A percentile compares a stretch with the other conserved stretches of the same genome.
These are phyloP conservation scores for Flaveria bidentis DNA, from an alignment of 129 eudicot genomes.

Conservation along the genomic window DNA sequence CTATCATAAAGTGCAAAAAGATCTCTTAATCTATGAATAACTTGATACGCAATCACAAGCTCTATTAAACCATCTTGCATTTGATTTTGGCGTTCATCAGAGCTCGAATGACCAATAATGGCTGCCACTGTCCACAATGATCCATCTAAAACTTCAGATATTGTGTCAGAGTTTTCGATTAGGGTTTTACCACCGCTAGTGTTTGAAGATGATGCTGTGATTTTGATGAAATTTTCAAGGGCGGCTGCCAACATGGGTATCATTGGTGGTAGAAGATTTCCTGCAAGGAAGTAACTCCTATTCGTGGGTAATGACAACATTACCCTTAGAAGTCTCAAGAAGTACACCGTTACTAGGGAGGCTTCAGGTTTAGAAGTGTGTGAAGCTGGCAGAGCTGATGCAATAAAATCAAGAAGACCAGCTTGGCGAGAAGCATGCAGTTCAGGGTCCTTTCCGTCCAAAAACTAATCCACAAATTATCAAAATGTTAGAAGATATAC, in stretches of 20 bases:
- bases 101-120: conserved; percentile 62
- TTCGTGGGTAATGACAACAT: conserved; percentile 65
- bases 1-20: conserved; percentile 95
- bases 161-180: conserved; percentile 57
- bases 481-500: conserved; percentile 12
- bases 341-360: conserved; percentile 83
- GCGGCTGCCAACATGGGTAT: conserved; percentile 93
- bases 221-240: conserved; percentile 82
- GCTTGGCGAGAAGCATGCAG: conserved; percentile 95
- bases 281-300: conserved; percentile 78
- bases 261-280: conserved; percentile 85
- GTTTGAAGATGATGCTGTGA: conserved; percentile 68
- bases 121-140: conserved; percentile 76
- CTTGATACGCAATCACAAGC: conserved; percentile 84
- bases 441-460: conserved; percentile 90
- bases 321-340: conserved; percentile 73
- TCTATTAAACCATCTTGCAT: conserved; percentile 91
- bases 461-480: conserved; percentile 48
- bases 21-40: conserved; percentile 82
- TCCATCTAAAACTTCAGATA: conserved; percentile 82
- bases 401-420: conserved; percentile 90
- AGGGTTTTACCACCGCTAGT: conserved; percentile 53
- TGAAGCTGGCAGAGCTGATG: conserved; percentile 96
- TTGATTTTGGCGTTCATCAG: conserved; percentile 66
- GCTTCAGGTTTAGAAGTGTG: conserved; percentile 97